Base-by-base conservation (phyloP, 345 rosid species). In the Pistacia atlantica region DNA sequence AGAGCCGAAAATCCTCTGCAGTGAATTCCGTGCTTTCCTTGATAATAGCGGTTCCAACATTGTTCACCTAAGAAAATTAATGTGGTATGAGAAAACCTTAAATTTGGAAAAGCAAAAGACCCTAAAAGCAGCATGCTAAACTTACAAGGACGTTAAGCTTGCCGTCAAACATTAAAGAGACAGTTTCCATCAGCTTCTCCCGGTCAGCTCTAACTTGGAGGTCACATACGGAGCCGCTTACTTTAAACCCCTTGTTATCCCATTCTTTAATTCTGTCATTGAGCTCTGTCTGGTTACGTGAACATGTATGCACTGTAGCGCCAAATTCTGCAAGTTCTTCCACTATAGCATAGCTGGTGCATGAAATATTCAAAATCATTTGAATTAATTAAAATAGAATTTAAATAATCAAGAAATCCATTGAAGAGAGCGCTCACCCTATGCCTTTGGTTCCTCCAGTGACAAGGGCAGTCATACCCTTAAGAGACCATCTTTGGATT, bases 181-280 rank as follows among this genome's bases (percentile, higher is more conserved):
- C 91, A 1, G 85, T 86, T 60, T 80, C 71, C 2, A 89, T 74
- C 58, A 91, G 75, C 74, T 82, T 79, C 75, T 84, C 82, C 38
- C 88, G 76, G 51, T 91, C 88, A 56, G 69, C 65, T n/a, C 75
- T 37, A 56, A 63, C 54, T 8, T 81, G 61, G 11, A 82, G 80
- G 80, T 91, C 96, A 72, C 92, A 89, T 2, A 86, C 90, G 8
- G 93, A 88, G 6, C 90, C 89, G 4, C 83, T 85, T 11, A 89
- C 92, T 69, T 56, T 6, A 67, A 87, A 72, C 8, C 91, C 96
- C 55, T 82, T 88, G 1, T 63, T 75, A 42, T 71, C 56, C 92
- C 92, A 89, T 70, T 88, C 88, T 69, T 78, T 69, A 28, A 73
- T 28, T 31, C 60, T 62, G 6, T 31, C 59, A 0, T 59, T 45